A percentile compares a stretch with the other conserved stretches of the same genome.
These are phyloP conservation scores for Pseudogymnoascus verrucosus DNA, from an alignment of 2,329 filamentous ascomycete species.

Conservation along the genomic window DNA sequence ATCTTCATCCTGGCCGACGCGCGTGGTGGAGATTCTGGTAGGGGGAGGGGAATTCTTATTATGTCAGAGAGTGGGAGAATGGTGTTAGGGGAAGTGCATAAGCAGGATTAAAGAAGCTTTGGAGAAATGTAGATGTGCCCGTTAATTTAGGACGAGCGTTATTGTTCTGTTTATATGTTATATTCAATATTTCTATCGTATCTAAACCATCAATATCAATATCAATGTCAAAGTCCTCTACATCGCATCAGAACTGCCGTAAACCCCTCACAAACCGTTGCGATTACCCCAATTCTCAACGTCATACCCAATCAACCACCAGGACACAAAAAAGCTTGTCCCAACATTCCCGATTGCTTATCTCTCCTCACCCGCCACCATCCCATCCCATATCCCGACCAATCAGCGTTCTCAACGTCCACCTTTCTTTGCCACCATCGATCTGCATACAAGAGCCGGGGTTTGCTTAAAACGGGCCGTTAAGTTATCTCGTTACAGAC, in stretches of 20 bases:
- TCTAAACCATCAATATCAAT: too few relatives aligned
- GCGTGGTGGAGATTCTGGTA: background rate
- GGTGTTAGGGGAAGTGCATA: background rate
- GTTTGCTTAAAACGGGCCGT: background rate
- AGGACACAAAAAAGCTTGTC: conserved; percentile 1
- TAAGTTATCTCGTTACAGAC: background rate
- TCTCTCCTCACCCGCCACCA: background rate
- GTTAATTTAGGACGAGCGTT: background rate
- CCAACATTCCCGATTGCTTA: background rate
- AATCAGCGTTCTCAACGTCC: background rate
- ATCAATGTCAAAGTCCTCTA: too few relatives aligned
- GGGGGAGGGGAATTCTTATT: background rate
- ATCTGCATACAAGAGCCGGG: background rate
- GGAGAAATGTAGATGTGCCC: background rate
- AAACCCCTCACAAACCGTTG: background rate
- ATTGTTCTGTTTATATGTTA: background rate
- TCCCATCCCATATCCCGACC: background rate
- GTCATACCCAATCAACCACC: background rate
- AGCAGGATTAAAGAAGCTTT: background rate
- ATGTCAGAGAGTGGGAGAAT: background rate
- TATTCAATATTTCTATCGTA: too few relatives aligned
- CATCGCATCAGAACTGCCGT: background rate
- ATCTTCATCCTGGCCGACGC: background rate
- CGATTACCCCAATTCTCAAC: background rate
- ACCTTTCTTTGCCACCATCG: background rate